Base-by-base conservation (phyloP, 2,329 filamentous ascomycete genomes). In the Fusarium annulatum region DNA sequence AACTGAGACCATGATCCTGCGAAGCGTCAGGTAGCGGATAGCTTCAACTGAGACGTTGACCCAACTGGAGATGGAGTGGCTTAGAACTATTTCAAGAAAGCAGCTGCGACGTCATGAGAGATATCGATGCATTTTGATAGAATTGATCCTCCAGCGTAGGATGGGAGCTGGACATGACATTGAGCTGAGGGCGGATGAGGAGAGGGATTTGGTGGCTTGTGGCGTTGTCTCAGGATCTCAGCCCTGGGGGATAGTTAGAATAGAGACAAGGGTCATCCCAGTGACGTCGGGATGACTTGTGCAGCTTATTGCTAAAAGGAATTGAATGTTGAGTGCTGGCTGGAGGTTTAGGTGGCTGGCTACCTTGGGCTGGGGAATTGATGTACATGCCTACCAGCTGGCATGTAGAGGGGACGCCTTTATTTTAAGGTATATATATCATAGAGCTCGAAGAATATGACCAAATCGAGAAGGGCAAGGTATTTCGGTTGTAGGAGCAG, bases 181-280 rank as follows among this genome's bases (percentile, higher is more conserved):
- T 41, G 42, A 49, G 23, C 52, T 58, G 57, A n/a, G 38, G 38
- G 38, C 23, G 62, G 38, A 52, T 67, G 45, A 51, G 57, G 39
- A 39, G 65, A 51, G 38, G 66, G 43, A 58, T 30, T 66, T 46
- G 56, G 72, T 73, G 69, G 62, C 45, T 65, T 71, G 62, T 36
- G 58, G 66, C 57, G 62, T 19, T 62, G 69, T 65, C 62, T 74
- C 71, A 72, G 62, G 62, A 71, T 63, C 62, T 73, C 71, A 72
- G 62, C 67, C 69, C 51, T 36, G 39, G 42, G 34, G 23, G 42
- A 45, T 34, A 39, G 23, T 61, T 42, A 34, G 43, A 67, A 45
- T 43, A 36, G 34, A 53, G 46, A 52, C 39, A 45, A 70, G 64
- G 61, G 33, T 56, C 69, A 73, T 74, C 68, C 66, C 62, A 64